A percentile compares a stretch with the other conserved stretches of the same genome.
Evolutionary conservation across 768 basidiomycete genomes (phyloP).

Genomic region (Suillus ampliporus): DNA sequence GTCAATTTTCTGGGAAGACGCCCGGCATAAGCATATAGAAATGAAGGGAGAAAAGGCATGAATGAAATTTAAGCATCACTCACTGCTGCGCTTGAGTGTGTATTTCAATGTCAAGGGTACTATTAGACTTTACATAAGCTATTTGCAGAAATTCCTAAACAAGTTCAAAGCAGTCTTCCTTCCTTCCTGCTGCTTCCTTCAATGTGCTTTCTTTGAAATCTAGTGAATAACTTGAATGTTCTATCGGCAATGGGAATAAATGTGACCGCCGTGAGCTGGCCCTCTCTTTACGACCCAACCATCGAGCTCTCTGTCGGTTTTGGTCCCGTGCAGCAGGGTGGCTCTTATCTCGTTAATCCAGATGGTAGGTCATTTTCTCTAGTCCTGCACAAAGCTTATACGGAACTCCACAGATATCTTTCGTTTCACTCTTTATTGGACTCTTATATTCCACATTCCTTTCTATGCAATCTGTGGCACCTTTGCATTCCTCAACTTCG

Average conservation of each 20-base stretch:
- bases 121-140: too few relatives aligned
- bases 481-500: constrained; percentile 49
- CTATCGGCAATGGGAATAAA: constrained; percentile 1
- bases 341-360: constrained; percentile 41
- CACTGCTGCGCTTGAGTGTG: too few relatives aligned
- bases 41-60: background rate
- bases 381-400: background rate
- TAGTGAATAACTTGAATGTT: background rate
- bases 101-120: too few relatives aligned
- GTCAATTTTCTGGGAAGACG: background rate
- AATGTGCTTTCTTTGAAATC: background rate
- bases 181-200: background rate
- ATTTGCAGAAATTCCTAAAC: background rate
- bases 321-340: constrained; percentile 37
- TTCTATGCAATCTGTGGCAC: constrained; percentile 44
- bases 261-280: constrained; percentile 36
- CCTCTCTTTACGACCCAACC: constrained; percentile 44
- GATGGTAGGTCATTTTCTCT: constrained; percentile 28
- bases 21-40: background rate
- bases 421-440: constrained; percentile 54
- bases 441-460: constrained; percentile 51
- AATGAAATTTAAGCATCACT: too few relatives aligned
- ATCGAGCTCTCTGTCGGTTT: constrained; percentile 37
- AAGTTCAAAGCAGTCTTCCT: background rate
- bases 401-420: constrained; percentile 42